Evolutionary conservation across 768 basidiomycete species (phyloP).

Genomic region (Suillus bovinus): DNA sequence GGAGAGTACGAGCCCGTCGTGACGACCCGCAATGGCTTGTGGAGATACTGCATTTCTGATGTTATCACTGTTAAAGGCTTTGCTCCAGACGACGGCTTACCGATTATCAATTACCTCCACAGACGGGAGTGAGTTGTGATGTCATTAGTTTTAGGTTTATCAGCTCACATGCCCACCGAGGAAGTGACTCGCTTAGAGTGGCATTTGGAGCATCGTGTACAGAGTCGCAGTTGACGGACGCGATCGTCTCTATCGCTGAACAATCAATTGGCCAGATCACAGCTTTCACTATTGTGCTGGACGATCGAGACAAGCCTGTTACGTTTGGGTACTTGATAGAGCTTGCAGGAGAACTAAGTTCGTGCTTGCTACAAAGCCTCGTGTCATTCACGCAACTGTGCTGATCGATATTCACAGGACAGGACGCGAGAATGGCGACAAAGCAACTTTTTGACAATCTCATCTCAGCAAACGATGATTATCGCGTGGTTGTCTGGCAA

Average conservation of each 20-base stretch:
- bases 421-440: conserved; percentile 4
- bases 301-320: conserved; percentile 8
- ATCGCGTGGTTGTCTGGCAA: not conserved
- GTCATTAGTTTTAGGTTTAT: not conserved
- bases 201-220: conserved; percentile 5
- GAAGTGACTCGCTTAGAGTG: conserved; percentile 7
- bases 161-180: not conserved
- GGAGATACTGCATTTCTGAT: conserved; percentile 13
- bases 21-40: not conserved
- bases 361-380: not conserved
- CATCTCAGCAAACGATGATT: not conserved
- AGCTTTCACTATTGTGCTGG: conserved; percentile 1
- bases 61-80: conserved; percentile 12
- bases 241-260: conserved; percentile 11
- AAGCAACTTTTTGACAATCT: conserved; percentile 6
- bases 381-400: not conserved
- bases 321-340: conserved; percentile 14
- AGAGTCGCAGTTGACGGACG: conserved; percentile 17
- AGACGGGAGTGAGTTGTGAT: not conserved
- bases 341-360: conserved; percentile 1
- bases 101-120: conserved; percentile 2
- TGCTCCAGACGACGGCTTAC: conserved; percentile 10
- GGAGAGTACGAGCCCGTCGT: not conserved
- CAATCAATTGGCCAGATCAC: conserved; percentile 4
- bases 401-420: not conserved